These are phyloP conservation scores for Xylaria palmicola DNA, from an alignment of 495 filamentous ascomycete genomes.

Conservation along the genomic window DNA sequence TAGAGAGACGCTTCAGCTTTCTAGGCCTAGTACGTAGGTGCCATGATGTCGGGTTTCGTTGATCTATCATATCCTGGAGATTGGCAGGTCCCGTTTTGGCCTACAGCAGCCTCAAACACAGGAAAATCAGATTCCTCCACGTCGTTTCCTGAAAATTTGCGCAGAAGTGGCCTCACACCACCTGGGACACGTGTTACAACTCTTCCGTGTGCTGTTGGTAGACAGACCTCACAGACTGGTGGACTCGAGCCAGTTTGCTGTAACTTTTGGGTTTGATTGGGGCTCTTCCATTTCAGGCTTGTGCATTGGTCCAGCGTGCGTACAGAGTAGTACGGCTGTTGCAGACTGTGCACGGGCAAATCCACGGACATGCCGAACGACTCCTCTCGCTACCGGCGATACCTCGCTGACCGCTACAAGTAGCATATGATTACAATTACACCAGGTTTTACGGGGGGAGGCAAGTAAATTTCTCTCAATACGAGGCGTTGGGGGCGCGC, in stretches of 20 bases:
- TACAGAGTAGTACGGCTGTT: neutral
- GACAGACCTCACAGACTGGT: too few relatives aligned
- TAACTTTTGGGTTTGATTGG: too few relatives aligned
- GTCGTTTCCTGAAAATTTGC: neutral
- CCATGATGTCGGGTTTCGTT: neutral
- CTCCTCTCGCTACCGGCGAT: neutral
- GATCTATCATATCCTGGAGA: neutral
- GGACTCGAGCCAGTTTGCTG: too few relatives aligned
- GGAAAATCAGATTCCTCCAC: neutral
- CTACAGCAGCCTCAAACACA: neutral
- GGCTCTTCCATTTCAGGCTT: too few relatives aligned
- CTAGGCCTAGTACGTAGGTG: neutral
- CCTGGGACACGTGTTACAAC: neutral
- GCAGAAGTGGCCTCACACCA: neutral
- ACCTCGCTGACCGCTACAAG: slow-evolving; percentile 8
- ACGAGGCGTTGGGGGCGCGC: neutral
- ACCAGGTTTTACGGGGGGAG: neutral
- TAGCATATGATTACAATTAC: neutral
- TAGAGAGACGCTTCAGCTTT: neutral
- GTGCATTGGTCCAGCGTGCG: too few relatives aligned
- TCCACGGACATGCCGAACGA: neutral
- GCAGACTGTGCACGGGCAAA: neutral
- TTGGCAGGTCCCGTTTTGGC: neutral
- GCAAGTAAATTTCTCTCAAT: neutral
- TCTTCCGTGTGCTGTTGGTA: too few relatives aligned